Percentiles rank a stretch among this genome's conserved stretches.
These are phyloP conservation scores for Candida broadrunensis DNA, from an alignment of 805 yeast genomes.

Conservation along the genomic window DNA sequence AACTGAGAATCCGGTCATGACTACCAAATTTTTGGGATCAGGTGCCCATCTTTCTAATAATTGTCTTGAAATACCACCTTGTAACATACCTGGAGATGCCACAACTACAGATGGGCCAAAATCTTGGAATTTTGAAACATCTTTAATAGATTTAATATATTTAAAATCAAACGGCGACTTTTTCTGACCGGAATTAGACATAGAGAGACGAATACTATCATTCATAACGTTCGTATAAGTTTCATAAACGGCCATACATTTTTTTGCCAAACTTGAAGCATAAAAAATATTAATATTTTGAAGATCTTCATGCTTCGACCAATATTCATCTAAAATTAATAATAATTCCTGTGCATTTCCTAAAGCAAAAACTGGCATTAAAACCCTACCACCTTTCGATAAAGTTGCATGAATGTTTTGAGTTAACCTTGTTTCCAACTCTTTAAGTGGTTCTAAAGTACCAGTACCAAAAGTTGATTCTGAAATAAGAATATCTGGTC, in stretches of 20 bases:
- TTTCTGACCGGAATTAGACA: slow-evolving; percentile 25
- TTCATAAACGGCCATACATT: slow-evolving; percentile 96
- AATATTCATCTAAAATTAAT: slow-evolving; percentile 89
- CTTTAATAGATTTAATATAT: slow-evolving; percentile 74
- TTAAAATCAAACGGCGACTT: slow-evolving; percentile 87
- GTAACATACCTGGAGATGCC: slow-evolving; percentile 98
- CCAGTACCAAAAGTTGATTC: slow-evolving; percentile 99
- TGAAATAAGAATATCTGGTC: slow-evolving; percentile 87
- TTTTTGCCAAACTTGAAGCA: slow-evolving; percentile 90
- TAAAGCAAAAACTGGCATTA: slow-evolving; percentile 91
- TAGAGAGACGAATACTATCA: slow-evolving; percentile 75
- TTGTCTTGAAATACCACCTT: slow-evolving; percentile 91
- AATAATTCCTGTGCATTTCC: slow-evolving; percentile 96
- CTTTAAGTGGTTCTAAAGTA: slow-evolving; percentile 86
- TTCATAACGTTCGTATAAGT: slow-evolving; percentile 98
- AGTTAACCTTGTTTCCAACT: slow-evolving; percentile 79
- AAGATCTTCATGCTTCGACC: slow-evolving; percentile 81
- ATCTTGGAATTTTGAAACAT: slow-evolving; percentile 83
- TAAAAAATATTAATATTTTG: slow-evolving; percentile 81
- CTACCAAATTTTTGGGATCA: slow-evolving; percentile 82
- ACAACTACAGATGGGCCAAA: slow-evolving; percentile 94
- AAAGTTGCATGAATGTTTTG: slow-evolving; percentile 81
- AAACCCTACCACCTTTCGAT: slow-evolving; percentile 83
- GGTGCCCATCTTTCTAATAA: slow-evolving; percentile 96
- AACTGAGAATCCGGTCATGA: slow-evolving; percentile 94